A percentile compares a stretch with the other conserved stretches of the same genome.
phyloP scores from a whole-genome alignment of 768 basidiomycete genomes.

The Kwoniella sp. region DNA sequence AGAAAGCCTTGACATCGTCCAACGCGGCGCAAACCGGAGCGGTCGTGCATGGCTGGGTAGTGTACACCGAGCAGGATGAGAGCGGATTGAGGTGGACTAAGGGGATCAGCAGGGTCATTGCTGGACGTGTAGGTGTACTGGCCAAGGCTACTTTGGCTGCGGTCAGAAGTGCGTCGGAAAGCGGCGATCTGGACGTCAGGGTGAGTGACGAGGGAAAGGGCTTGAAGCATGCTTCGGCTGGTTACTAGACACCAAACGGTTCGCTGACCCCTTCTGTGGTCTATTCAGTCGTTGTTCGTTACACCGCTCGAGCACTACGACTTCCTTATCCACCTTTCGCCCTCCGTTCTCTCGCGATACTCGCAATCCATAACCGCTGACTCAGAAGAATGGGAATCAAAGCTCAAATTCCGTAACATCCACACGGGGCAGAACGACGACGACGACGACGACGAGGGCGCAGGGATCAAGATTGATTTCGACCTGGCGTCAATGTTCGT shows the following conservation, averaged over 20 bases:
- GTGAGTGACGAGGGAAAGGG: slow-evolving; percentile 58
- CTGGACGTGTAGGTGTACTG: slow-evolving; percentile 70
- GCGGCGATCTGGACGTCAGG: slow-evolving; percentile 64
- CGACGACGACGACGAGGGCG: not conserved
- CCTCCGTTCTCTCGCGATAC: slow-evolving; percentile 69
- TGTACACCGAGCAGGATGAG: slow-evolving; percentile 76
- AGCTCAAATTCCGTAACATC: slow-evolving; percentile 36
- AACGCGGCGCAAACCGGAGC: not conserved
- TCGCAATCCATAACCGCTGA: slow-evolving; percentile 69
- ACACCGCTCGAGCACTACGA: slow-evolving; percentile 86
- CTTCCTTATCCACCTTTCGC: slow-evolving; percentile 74
- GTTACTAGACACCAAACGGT: too few species aligned
- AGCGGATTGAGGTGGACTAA: slow-evolving; percentile 78
- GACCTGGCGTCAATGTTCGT: slow-evolving; percentile 74
- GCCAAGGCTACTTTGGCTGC: slow-evolving; percentile 74
- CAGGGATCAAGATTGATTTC: slow-evolving; percentile 65
- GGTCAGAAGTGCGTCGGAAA: slow-evolving; percentile 62
- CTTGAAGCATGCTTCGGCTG: too few species aligned
- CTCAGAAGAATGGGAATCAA: slow-evolving; percentile 56
- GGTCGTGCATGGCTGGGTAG: slow-evolving; percentile 67
- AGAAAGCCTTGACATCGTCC: slow-evolving; percentile 20
- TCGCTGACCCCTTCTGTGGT: not conserved
- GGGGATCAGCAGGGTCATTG: slow-evolving; percentile 70
- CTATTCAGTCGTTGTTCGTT: slow-evolving; percentile 75
- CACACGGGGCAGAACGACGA: slow-evolving; percentile 24